Base-by-base conservation (phyloP, 768 basidiomycete genomes). In the Lentinula sp. region DNA sequence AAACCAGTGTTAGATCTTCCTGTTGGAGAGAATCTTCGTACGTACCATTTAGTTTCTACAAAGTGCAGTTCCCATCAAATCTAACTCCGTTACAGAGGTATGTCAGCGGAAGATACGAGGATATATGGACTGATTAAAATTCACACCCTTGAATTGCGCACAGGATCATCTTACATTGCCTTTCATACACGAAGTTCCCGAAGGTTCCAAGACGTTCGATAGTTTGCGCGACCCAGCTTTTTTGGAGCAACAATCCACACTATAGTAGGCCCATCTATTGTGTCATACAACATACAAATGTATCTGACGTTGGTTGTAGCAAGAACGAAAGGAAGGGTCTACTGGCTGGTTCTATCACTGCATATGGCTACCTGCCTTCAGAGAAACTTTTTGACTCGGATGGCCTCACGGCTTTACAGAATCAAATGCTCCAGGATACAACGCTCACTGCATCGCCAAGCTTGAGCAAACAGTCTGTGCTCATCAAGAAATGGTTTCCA, bases 11-110 rank as follows among this genome's bases (percentile, higher is more conserved):
- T 73, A 18, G 67, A 72, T 45, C 64, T 72, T n/a, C 73, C 69
- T 9, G 72, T 71, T 4, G 72, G 72, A 12, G 65, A 67, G 50
- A 72, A 73, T 56, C 62, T 73, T n/a, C 72, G 67, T 68, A 59
- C 28, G 68, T 51, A 6, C 32, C 2, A 4, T 9, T 28, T 23
- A 3, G 5, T 57, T 33, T 16, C 46, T 20, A 13, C 41, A 8
- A 18, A 15, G 12, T n/a, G 16, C 37, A 18, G 36, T 23, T 16
- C 28, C 20, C 48, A 32, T 23, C 32, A 52, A 36, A 43, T 43
- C 42, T 36, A 52, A 32, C 18, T 52, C 32, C 50, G 28, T 52
- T 32, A 6, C 32, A 35, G 33, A 36, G 35, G 35, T 54, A 8
- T 35, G 52, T 23, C 7, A 8, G 2, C 13, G 50, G 8, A 6